A percentile compares a stretch with the other conserved stretches of the same genome.
Conservation (phyloP, 768 basidiomycete species). For the Guyanaporus albipodus region DNA sequence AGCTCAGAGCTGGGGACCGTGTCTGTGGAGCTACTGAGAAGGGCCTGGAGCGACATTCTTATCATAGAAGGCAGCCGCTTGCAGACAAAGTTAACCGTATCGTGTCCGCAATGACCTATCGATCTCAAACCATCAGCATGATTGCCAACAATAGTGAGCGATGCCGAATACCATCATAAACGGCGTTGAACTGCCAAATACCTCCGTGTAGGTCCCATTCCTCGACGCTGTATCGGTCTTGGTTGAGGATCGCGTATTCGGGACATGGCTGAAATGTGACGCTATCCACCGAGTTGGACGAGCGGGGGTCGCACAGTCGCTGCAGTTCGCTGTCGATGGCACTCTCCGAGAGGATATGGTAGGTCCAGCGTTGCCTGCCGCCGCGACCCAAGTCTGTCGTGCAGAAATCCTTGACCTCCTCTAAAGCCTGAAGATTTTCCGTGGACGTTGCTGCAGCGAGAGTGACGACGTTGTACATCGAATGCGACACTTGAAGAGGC, state of each 20-base stretch:
- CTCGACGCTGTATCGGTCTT: conserved; percentile 41
- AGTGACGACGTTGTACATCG: conserved; percentile 36
- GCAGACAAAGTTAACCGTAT: conserved; percentile 44
- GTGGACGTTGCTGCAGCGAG: conserved; percentile 43
- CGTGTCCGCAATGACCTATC: conserved; percentile 46
- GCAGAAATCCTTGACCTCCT: conserved; percentile 51
- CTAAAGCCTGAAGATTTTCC: conserved; percentile 47
- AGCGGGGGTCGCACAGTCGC: conserved; percentile 35
- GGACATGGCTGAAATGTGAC: conserved; percentile 44
- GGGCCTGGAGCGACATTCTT: conserved; percentile 35
- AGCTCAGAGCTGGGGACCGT: conserved; percentile 27
- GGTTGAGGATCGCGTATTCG: conserved; percentile 33
- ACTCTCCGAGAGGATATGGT: conserved; percentile 43
- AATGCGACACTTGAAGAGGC: background rate
- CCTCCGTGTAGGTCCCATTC: conserved; percentile 40
- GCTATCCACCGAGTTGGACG: conserved; percentile 33
- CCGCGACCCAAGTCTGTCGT: conserved; percentile 52
- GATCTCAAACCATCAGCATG: conserved; percentile 15
- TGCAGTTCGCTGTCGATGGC: conserved; percentile 38
- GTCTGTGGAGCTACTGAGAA: conserved; percentile 25
- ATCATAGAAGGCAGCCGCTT: conserved; percentile 40
- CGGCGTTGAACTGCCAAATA: conserved; percentile 42
- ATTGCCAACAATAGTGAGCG: conserved; percentile 20
- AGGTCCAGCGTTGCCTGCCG: conserved; percentile 51
- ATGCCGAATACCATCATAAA: conserved; percentile 40